These are phyloP conservation scores for Diaporthe ilicicola DNA, from an alignment of 2,329 filamentous ascomycete species.

Conservation along the genomic window DNA sequence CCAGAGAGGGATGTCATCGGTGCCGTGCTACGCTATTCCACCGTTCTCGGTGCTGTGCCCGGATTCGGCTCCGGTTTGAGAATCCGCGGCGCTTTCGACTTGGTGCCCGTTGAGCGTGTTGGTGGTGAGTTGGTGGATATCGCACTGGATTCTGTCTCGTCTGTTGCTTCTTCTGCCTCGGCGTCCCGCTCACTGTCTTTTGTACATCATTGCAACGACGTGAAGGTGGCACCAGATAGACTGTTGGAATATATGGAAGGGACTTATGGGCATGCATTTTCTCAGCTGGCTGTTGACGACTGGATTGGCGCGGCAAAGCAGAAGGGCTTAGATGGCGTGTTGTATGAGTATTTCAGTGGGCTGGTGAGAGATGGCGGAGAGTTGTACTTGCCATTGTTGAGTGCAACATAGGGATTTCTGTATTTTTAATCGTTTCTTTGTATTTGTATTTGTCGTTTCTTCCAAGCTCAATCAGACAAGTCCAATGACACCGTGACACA, in stretches of 20 bases:
- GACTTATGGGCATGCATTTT: background rate
- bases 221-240: background rate
- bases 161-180: background rate
- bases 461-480: no score
- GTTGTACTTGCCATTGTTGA: background rate
- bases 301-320: background rate
- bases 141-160: background rate
- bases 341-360: background rate
- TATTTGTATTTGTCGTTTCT: no score
- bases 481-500: no score
- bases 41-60: background rate
- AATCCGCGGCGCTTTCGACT: background rate
- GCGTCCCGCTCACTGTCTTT: background rate
- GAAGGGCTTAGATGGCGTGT: background rate
- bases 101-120: background rate
- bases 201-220: background rate
- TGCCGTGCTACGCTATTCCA: background rate
- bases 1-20: conserved; percentile 2
- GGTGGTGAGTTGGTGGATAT: background rate
- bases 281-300: background rate
- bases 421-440: no score
- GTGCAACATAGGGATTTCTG: no score
- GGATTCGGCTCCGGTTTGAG: background rate
- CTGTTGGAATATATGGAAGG: conserved; percentile 3
- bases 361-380: background rate